These are phyloP conservation scores for Scytalidium sp. DNA, from an alignment of 2,329 filamentous ascomycete genomes.

Conservation along the genomic window DNA sequence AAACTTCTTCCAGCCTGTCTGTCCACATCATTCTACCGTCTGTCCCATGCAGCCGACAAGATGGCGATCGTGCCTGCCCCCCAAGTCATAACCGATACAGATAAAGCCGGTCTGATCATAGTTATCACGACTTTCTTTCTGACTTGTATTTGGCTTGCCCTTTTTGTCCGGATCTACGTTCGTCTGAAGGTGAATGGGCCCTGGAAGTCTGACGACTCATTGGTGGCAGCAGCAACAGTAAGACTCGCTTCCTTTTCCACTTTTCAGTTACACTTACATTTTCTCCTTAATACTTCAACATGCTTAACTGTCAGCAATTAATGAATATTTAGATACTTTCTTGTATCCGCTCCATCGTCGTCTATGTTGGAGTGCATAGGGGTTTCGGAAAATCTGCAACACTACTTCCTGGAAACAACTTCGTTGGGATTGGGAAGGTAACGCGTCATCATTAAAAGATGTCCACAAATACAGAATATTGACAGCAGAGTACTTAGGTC, in stretches of 20 bases:
- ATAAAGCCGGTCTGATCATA: slow-evolving; percentile 1
- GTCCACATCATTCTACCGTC: too few species aligned
- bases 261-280: neutral
- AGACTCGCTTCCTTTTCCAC: neutral
- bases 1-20: too few species aligned
- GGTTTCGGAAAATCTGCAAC: neutral
- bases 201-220: slow-evolving; percentile 4
- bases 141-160: neutral
- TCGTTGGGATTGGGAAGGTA: neutral
- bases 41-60: neutral
- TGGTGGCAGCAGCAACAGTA: slow-evolving; percentile 2
- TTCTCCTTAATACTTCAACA: neutral
- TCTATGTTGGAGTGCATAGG: neutral
- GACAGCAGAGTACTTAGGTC: neutral
- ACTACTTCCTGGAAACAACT: neutral
- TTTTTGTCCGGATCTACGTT: neutral
- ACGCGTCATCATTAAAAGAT: neutral
- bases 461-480: neutral
- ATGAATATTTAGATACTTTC: slow-evolving; percentile 1
- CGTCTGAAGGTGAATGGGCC: slow-evolving; percentile 1
- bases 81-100: slow-evolving; percentile 1
- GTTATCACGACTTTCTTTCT: slow-evolving; percentile 4
- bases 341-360: neutral
- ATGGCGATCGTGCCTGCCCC: neutral
- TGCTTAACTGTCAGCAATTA: too few species aligned